Conservation (phyloP, 2,329 filamentous ascomycete genomes). For the Aspergillus sp. region DNA sequence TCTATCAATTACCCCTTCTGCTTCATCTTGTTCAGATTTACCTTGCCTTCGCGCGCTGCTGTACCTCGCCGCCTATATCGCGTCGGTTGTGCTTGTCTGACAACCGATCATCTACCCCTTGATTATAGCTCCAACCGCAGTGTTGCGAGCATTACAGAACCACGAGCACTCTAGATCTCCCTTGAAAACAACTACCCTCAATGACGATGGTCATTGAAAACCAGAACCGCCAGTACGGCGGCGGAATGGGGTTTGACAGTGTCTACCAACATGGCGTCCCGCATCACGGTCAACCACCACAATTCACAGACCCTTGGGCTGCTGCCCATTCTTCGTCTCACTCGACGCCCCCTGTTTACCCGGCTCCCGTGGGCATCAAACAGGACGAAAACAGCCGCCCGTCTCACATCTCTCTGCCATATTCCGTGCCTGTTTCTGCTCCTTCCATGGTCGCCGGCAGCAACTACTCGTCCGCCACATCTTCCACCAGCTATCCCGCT, state of each 20-base stretch:
- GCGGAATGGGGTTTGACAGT: constrained; percentile 72
- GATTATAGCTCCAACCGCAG: constrained; percentile 12
- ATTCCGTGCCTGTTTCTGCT: constrained; percentile 70
- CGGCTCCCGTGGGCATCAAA: constrained; percentile 61
- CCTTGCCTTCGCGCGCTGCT: neutral
- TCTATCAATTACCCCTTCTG: constrained; percentile 1
- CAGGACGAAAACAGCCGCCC: constrained; percentile 57
- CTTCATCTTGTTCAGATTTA: neutral
- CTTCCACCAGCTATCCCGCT: constrained; percentile 56
- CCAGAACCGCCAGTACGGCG: constrained; percentile 77
- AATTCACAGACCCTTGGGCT: constrained; percentile 90
- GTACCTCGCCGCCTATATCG: neutral
- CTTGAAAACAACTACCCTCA: constrained; percentile 37
- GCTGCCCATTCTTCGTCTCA: constrained; percentile 57
- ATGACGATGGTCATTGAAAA: constrained; percentile 97
- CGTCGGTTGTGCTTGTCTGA: neutral
- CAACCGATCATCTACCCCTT: constrained; percentile 14
- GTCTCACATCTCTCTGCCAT: constrained; percentile 67
- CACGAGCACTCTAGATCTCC: neutral
- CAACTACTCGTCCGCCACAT: constrained; percentile 63
- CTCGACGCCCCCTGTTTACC: constrained; percentile 62
- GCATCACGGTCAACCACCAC: constrained; percentile 60
- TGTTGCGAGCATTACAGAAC: constrained; percentile 4
- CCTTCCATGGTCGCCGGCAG: constrained; percentile 69
- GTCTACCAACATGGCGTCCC: constrained; percentile 70